Percentiles rank a stretch among this genome's conserved stretches.
Conservation (phyloP, 257 asterid genomes). For the Solanum boliviense region DNA sequence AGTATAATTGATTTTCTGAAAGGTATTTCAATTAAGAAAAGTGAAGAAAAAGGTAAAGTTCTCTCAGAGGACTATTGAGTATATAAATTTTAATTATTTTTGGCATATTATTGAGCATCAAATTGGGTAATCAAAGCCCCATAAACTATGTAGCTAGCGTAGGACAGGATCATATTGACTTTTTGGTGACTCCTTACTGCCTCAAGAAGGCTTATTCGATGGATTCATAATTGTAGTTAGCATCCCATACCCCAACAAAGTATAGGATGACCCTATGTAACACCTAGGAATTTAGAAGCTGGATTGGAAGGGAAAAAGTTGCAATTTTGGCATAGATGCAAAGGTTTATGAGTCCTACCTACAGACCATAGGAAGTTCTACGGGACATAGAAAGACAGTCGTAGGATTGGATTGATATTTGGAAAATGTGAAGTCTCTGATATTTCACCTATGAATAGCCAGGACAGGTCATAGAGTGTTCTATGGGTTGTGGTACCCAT, state of each 20-base stretch:
- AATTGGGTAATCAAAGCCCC: neutral
- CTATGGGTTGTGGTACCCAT: neutral
- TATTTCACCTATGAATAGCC: neutral
- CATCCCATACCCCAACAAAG: neutral
- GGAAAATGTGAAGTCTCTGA: neutral
- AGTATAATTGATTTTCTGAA: no score
- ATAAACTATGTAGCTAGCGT: neutral
- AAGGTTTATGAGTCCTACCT: neutral
- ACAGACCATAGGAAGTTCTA: neutral
- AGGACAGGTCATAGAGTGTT: neutral
- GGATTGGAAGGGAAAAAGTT: neutral
- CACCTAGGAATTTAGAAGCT: no score
- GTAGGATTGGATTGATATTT: neutral
- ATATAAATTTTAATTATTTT: no score
- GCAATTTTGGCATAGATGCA: neutral
- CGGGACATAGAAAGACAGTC: neutral
- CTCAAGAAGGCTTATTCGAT: neutral
- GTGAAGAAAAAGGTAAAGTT: neutral
- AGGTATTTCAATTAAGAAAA: neutral
- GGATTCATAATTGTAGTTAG: no score
- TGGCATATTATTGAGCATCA: neutral
- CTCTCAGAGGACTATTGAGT: neutral
- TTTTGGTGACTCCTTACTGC: neutral
- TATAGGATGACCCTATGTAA: neutral
- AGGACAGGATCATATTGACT: neutral